Evolutionary conservation across 352 stramenopile genomes (phyloP).

Genomic region (Phytopythium oedochilum): DNA sequence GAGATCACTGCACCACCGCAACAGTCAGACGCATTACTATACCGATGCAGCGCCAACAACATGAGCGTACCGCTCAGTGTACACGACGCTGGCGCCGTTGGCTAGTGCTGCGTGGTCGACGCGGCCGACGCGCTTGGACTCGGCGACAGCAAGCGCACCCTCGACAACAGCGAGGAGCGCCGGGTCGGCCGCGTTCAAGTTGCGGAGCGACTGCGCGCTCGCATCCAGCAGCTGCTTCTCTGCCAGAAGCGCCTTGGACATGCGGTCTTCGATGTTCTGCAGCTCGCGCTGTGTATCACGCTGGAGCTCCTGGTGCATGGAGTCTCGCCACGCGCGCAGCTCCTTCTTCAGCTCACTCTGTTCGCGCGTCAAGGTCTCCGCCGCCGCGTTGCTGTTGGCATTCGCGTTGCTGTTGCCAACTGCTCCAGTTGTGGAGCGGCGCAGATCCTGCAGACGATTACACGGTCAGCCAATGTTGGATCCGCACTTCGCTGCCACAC

Average conservation of each 20-base stretch:
- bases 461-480: neutral
- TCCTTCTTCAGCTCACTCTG: conserved; percentile 21
- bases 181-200: conserved; percentile 49
- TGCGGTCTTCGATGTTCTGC: conserved; percentile 47
- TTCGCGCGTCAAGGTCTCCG: neutral
- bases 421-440: neutral
- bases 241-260: conserved; percentile 49
- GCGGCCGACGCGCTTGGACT: conserved; percentile 44
- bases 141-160: conserved; percentile 19
- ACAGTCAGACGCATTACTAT: conserved; percentile 1
- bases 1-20: conserved; percentile 40
- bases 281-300: conserved; percentile 45
- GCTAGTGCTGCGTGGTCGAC: conserved; percentile 63
- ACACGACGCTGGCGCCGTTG: conserved; percentile 60
- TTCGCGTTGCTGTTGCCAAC: neutral
- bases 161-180: conserved; percentile 57
- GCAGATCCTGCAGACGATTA: neutral
- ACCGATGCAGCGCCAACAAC: neutral
- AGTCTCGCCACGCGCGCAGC: conserved; percentile 24
- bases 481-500: neutral
- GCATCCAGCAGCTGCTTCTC: conserved; percentile 54
- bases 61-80: conserved; percentile 38
- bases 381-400: conserved; percentile 3
- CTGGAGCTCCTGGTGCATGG: conserved; percentile 34
- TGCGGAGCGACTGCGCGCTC: conserved; percentile 42